Conservation (phyloP, 2,329 filamentous ascomycete species). For the Dactylella cylindrospora region DNA sequence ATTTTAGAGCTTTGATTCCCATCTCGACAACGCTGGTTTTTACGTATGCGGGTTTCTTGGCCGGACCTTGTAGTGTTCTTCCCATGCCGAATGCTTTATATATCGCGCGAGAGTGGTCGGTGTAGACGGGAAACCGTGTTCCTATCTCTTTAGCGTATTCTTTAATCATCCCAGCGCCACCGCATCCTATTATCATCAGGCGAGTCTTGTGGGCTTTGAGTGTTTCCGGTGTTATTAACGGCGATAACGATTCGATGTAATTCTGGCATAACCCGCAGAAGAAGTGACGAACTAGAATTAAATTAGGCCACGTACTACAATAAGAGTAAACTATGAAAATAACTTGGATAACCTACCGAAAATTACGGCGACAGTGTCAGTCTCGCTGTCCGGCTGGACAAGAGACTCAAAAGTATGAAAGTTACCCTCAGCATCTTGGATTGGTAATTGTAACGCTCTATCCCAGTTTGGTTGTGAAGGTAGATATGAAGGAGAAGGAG, state of each 20-base stretch:
- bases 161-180: constrained; percentile 28
- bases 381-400: constrained; percentile 20
- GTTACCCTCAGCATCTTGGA: constrained; percentile 22
- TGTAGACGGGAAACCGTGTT: constrained; percentile 35
- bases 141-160: constrained; percentile 22
- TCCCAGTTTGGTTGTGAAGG: constrained; percentile 35
- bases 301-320: not conserved
- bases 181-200: constrained; percentile 42
- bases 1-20: constrained; percentile 37
- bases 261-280: constrained; percentile 39
- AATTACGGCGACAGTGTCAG: constrained; percentile 29
- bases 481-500: constrained; percentile 36
- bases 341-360: constrained; percentile 14
- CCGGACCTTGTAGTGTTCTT: constrained; percentile 24
- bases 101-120: constrained; percentile 30
- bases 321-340: not conserved
- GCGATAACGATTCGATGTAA: constrained; percentile 38
- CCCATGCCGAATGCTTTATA: constrained; percentile 36
- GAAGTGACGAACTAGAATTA: constrained; percentile 24
- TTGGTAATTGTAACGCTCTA: constrained; percentile 15
- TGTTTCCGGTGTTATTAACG: constrained; percentile 30
- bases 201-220: constrained; percentile 25
- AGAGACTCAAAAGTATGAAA: constrained; percentile 30
- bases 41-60: constrained; percentile 38
- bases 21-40: constrained; percentile 32